These are phyloP conservation scores for Myriosclerotinia scirpicola DNA, from an alignment of 2,329 filamentous ascomycete genomes.

Conservation along the genomic window DNA sequence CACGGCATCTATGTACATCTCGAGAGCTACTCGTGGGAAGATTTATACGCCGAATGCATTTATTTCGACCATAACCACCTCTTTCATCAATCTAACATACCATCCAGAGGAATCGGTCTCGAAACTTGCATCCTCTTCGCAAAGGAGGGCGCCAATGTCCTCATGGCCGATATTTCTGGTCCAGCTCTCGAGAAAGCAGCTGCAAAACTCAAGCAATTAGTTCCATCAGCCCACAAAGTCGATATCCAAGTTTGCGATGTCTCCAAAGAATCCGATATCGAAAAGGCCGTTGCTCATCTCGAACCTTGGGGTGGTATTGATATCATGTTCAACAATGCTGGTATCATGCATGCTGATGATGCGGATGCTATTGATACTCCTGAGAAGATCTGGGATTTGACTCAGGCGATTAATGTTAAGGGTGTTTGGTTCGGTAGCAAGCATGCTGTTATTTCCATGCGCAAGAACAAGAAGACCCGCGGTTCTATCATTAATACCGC, in stretches of 20 bases:
- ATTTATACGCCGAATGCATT: neutral
- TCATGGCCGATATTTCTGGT: conserved; percentile 69
- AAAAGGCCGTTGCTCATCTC: conserved; percentile 59
- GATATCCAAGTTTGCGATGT: conserved; percentile 60
- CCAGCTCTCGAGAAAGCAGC: conserved; percentile 62
- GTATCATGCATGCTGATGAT: conserved; percentile 72
- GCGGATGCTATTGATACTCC: conserved; percentile 65
- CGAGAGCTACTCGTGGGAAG: neutral
- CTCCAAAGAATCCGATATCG: conserved; percentile 65
- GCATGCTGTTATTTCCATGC: conserved; percentile 67
- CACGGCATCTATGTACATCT: neutral
- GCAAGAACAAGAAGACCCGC: conserved; percentile 64
- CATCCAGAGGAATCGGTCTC: conserved; percentile 65
- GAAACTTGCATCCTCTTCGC: conserved; percentile 73
- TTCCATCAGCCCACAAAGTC: conserved; percentile 52
- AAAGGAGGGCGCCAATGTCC: conserved; percentile 67
- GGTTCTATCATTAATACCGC: conserved; percentile 74
- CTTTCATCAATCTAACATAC: conserved; percentile 2
- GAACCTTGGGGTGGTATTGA: conserved; percentile 72
- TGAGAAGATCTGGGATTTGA: conserved; percentile 75
- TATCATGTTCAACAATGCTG: conserved; percentile 78
- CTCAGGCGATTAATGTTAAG: conserved; percentile 75
- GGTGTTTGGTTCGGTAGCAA: conserved; percentile 77
- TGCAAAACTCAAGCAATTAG: conserved; percentile 58
- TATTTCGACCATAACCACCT: neutral